phyloP scores from a whole-genome alignment of 495 filamentous ascomycete species.

The Pyrenula massariospora region DNA sequence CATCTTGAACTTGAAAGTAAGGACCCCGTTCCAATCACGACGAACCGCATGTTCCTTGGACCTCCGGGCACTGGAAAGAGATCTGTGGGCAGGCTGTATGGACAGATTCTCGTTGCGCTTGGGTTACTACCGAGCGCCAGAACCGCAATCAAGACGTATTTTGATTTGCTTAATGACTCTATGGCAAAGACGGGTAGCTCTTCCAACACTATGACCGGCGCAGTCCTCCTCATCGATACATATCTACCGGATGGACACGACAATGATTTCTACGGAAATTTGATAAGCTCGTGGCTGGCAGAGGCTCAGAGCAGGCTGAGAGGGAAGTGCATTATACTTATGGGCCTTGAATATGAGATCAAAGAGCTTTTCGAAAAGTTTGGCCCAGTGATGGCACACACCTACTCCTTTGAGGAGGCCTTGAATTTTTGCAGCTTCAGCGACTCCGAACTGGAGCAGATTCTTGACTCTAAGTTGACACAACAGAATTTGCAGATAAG shows the following conservation, averaged over 20 bases:
- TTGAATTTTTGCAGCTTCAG: slow-evolving; percentile 65
- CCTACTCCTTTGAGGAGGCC: slow-evolving; percentile 52
- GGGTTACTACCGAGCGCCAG: too few species aligned
- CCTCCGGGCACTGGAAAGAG: slow-evolving; percentile 65
- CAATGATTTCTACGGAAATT: too few species aligned
- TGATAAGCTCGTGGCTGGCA: slow-evolving; percentile 66
- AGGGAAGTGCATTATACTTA: slow-evolving; percentile 66
- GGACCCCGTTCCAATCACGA: slow-evolving; percentile 37
- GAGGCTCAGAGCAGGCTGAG: slow-evolving; percentile 67
- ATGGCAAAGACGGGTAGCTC: too few species aligned
- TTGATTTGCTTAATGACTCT: too few species aligned
- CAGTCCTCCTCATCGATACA: too few species aligned
- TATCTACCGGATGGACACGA: too few species aligned
- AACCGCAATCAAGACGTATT: too few species aligned
- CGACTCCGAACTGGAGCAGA: slow-evolving; percentile 40
- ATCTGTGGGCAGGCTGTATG: slow-evolving; percentile 62
- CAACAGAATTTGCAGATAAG: slow-evolving; percentile 31
- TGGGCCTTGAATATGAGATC: slow-evolving; percentile 70
- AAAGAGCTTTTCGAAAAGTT: slow-evolving; percentile 65
- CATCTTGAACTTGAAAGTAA: slow-evolving; percentile 47
- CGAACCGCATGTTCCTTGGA: slow-evolving; percentile 57
- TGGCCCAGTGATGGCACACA: slow-evolving; percentile 59
- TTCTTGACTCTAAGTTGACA: slow-evolving; percentile 49
- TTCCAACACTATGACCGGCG: too few species aligned
- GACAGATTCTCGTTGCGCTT: slow-evolving; percentile 47